A percentile compares a stretch with the other conserved stretches of the same genome.
Evolutionary conservation across 768 basidiomycete genomes (phyloP).

Genomic region (Calvatia gigantea): DNA sequence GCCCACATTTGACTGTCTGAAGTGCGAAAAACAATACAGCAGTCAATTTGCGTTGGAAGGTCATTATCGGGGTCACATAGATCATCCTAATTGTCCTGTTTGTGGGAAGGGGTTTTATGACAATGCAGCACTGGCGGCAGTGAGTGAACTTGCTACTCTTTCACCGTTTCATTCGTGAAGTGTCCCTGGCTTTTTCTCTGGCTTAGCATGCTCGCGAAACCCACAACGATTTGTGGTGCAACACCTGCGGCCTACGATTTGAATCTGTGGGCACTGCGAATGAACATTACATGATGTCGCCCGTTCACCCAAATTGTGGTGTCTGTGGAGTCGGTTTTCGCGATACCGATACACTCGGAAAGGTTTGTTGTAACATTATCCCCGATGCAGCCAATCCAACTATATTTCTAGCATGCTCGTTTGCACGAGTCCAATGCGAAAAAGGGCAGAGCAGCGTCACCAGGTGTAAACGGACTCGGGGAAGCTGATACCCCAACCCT

Average conservation of each 20-base stretch:
- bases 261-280: conserved; percentile 30
- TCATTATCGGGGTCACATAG: conserved; percentile 41
- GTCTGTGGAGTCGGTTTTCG: conserved; percentile 39
- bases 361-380: conserved; percentile 23
- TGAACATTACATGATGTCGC: conserved; percentile 38
- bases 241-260: conserved; percentile 37
- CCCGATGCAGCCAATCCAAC: neutral
- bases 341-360: conserved; percentile 31
- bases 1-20: conserved; percentile 36
- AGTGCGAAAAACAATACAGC: conserved; percentile 29
- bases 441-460: neutral
- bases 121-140: conserved; percentile 28
- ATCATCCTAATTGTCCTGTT: conserved; percentile 42
- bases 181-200: too few species aligned
- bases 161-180: neutral
- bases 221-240: conserved; percentile 35
- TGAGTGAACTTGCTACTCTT: conserved; percentile 16
- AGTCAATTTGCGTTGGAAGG: conserved; percentile 37
- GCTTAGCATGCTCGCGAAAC: conserved; percentile 33
- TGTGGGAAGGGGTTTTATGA: conserved; percentile 44
- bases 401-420: conserved; percentile 16
- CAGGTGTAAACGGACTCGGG: neutral
- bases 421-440: neutral
- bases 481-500: conserved; percentile 6
- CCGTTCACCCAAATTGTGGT: conserved; percentile 42